Base-by-base conservation (phyloP, 345 rosid species). In the Aquilaria yunnanensis region DNA sequence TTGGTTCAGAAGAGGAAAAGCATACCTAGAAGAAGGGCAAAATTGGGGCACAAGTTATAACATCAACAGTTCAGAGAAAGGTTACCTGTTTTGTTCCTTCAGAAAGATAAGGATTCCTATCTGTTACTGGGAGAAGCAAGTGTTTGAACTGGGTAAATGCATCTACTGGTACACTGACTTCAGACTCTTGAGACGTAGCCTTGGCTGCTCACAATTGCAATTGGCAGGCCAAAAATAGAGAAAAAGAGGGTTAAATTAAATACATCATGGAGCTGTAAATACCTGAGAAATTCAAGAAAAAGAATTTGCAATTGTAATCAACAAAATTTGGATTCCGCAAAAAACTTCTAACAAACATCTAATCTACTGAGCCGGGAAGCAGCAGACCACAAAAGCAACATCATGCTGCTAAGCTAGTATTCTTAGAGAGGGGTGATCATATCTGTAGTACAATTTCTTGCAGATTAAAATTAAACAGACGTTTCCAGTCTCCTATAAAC, bases 11-110 rank as follows among this genome's bases (percentile, higher is more conserved):
- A 37, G 43, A 5, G 29, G 12, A 33, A 50, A 31, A 41, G 4
- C 1, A 49, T 11, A 11, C 16, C 10, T 52, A 14, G 14, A 52
- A n/a, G 1, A 13, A 52, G 56, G 43, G 7, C 8, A 37, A 37
- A 37, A 37, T 37, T 37, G 43, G 43, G 30, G 14, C 56, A 12
- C n/a, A 49, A 23, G 3, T 45, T 54, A 58, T 46, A 16, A 12
- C 23, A 33, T n/a, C 47, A 43, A 33, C 30, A 31, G 63, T 11
- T 50, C 12, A 13, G 48, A 54, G 53, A 54, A 72, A 63, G 57
- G 41, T 65, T 51, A 89, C 96, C 94, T 93, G 97, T 86, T 94
- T 80, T 14, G 96, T 77, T 69, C 97, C 97, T 68, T 93, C 97
- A 4, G 92, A 90, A 14, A 93, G 97, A 79, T 80, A 88, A 68